These are phyloP conservation scores for Ambrosia hybrid DNA, from an alignment of 140 eudicot species.

Conservation along the genomic window DNA sequence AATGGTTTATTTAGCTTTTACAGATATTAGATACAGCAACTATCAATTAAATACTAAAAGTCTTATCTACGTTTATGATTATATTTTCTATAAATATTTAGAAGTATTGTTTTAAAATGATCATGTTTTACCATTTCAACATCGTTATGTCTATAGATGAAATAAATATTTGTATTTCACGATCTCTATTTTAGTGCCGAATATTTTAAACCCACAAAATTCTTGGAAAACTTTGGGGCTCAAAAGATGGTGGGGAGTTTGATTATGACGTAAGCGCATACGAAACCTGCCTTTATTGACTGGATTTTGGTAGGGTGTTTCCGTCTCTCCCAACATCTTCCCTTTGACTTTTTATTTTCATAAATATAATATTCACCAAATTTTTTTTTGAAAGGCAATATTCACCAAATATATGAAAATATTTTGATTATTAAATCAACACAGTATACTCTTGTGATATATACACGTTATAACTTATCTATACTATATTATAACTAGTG, in stretches of 20 bases:
- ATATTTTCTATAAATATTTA: too few relatives aligned
- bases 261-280: conserved; percentile 33
- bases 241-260: neutral
- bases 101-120: neutral
- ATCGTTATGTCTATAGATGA: neutral
- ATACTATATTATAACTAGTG: too few relatives aligned
- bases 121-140: neutral
- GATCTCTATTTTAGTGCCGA: neutral
- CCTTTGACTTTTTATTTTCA: conserved; percentile 1
- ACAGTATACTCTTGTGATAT: too few relatives aligned
- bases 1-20: too few relatives aligned
- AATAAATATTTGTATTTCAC: neutral
- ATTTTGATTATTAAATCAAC: too few relatives aligned
- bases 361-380: too few relatives aligned
- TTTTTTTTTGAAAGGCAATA: too few relatives aligned
- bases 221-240: neutral
- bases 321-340: conserved; percentile 11
- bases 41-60: too few relatives aligned
- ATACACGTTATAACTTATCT: too few relatives aligned
- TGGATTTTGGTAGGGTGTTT: conserved; percentile 1
- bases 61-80: neutral
- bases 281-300: conserved; percentile 22
- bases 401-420: too few relatives aligned
- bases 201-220: neutral
- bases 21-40: too few relatives aligned